Evolutionary conservation across 163 green algal genomes (phyloP).

Genomic region (Chloromonas sp.): DNA sequence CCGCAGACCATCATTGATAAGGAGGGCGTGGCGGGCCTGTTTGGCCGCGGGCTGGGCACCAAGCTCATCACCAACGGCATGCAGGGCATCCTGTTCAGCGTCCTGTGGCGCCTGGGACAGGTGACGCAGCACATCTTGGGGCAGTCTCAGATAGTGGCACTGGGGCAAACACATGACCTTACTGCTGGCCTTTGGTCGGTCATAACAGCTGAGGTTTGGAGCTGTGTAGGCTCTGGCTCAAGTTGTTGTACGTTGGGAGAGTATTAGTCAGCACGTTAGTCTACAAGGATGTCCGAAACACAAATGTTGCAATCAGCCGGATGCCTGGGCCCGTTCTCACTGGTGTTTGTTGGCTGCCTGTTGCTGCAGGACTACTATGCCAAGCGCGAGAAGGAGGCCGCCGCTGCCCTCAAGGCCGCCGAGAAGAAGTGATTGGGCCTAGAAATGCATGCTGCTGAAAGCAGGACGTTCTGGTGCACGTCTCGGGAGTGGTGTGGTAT

Average conservation of each 20-base stretch:
- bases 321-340: not conserved
- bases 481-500: too few species aligned
- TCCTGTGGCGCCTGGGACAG: conserved; percentile 82
- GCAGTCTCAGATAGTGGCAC: not conserved
- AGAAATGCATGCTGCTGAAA: not conserved
- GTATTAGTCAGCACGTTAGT: too few species aligned
- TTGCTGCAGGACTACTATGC: conserved; percentile 30
- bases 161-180: conserved; percentile 1
- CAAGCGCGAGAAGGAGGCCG: conserved; percentile 25
- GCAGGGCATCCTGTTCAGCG: conserved; percentile 77
- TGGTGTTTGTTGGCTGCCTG: not conserved
- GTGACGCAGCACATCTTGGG: conserved; percentile 10
- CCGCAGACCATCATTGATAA: conserved; percentile 65
- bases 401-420: conserved; percentile 1
- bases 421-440: conserved; percentile 13
- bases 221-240: too few species aligned
- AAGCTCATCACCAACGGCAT: conserved; percentile 87
- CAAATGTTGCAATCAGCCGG: not conserved
- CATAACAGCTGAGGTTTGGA: too few species aligned
- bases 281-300: too few species aligned
- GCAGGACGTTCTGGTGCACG: too few species aligned
- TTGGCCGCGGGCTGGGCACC: conserved; percentile 79
- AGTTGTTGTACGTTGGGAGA: too few species aligned
- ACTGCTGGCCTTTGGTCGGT: not conserved
- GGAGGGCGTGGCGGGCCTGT: conserved; percentile 74